Evolutionary conservation across 306 rosid genomes (phyloP).

Genomic region (Trifolium pratense): DNA sequence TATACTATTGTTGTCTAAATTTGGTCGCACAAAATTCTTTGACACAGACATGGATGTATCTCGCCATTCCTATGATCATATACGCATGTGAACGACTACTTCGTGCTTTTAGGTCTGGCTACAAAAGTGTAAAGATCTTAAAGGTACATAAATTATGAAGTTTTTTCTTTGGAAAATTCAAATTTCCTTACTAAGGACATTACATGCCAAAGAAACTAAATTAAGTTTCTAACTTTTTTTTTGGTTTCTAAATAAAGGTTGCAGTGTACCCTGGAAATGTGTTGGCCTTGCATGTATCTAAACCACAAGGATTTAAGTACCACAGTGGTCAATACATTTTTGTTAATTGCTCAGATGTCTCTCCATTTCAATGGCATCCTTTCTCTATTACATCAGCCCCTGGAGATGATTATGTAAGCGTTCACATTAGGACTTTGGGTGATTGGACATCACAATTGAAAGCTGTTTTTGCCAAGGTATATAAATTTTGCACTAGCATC

Average conservation of each 20-base stretch:
- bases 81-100: conserved; percentile 83
- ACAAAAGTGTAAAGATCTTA: conserved; percentile 67
- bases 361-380: conserved; percentile 96
- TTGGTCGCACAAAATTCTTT: not conserved
- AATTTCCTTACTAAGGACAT: not conserved
- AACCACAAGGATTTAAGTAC: conserved; percentile 87
- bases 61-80: conserved; percentile 72
- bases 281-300: conserved; percentile 78
- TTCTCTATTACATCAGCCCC: conserved; percentile 93
- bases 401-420: conserved; percentile 78
- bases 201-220: not conserved
- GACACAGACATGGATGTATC: conserved; percentile 88
- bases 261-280: conserved; percentile 97
- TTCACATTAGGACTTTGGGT: conserved; percentile 85
- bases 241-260: conserved; percentile 51
- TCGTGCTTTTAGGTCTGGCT: conserved; percentile 82
- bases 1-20: conserved; percentile 11
- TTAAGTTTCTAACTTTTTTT: not conserved
- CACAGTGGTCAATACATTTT: conserved; percentile 85
- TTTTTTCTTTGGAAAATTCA: not conserved
- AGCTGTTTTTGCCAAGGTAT: conserved; percentile 75
- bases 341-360: conserved; percentile 74
- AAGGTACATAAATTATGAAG: conserved; percentile 52
- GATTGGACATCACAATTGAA: conserved; percentile 89
- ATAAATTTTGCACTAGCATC: not conserved